Percentiles rank a stretch among this genome's conserved stretches.
Evolutionary conservation across 73 alveolate species (phyloP).

Genomic region (Uronychia binucleata): DNA sequence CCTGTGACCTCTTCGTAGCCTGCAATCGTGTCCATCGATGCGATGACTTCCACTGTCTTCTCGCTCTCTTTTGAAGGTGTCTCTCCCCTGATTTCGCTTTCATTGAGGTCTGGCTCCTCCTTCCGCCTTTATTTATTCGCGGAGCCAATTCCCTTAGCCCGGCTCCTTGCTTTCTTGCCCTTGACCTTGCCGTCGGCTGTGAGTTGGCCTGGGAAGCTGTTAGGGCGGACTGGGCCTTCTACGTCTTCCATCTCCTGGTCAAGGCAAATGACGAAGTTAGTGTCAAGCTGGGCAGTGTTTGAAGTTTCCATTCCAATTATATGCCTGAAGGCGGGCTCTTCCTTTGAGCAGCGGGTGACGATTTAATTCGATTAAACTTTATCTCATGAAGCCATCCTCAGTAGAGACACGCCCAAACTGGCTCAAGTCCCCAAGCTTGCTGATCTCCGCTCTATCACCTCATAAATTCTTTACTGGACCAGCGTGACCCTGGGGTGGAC

Average conservation of each 20-base stretch:
- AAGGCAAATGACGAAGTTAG: neutral
- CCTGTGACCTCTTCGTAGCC: neutral
- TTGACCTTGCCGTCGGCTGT: neutral
- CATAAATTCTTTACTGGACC: too few relatives aligned
- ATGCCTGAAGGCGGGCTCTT: neutral
- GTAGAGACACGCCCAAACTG: too few relatives aligned
- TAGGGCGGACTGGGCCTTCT: too few relatives aligned
- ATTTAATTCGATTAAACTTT: neutral
- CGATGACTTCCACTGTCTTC: neutral
- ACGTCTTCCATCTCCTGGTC: neutral
- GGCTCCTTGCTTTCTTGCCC: neutral
- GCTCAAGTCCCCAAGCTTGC: too few relatives aligned
- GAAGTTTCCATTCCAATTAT: neutral
- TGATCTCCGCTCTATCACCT: too few relatives aligned
- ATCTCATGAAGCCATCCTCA: too few relatives aligned
- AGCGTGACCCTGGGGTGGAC: too few relatives aligned
- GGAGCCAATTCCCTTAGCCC: neutral
- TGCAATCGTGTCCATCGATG: neutral
- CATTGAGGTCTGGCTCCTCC: neutral
- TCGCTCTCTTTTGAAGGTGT: neutral
- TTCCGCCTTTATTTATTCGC: neutral
- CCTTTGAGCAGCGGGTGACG: constrained; percentile 1
- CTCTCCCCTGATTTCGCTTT: neutral
- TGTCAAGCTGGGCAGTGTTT: neutral
- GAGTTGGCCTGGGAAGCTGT: neutral